A percentile compares a stretch with the other conserved stretches of the same genome.
Conservation (phyloP, 306 rosid genomes). For the Vicia villosa region DNA sequence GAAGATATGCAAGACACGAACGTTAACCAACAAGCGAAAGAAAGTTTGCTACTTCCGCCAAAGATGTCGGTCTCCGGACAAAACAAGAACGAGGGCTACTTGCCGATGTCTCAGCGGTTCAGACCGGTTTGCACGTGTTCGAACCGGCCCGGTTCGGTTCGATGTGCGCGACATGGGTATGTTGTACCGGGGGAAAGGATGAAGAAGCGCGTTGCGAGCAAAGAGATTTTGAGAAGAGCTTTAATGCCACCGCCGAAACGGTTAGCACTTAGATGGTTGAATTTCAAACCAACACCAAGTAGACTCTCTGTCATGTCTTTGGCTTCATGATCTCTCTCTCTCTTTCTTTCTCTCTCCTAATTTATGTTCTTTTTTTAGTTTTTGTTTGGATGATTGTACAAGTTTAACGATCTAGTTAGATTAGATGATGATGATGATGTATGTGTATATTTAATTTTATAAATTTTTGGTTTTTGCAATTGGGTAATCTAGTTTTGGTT, state of each 20-base stretch:
- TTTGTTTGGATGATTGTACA: conserved; percentile 36
- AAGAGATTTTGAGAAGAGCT: conserved; percentile 78
- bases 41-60: conserved; percentile 27
- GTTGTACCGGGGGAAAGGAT: conserved; percentile 48
- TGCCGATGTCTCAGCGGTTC: conserved; percentile 39
- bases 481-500: neutral
- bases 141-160: conserved; percentile 53
- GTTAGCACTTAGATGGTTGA: conserved; percentile 71
- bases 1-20: conserved; percentile 39
- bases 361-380: neutral
- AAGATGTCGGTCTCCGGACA: conserved; percentile 21
- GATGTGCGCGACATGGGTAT: conserved; percentile 60
- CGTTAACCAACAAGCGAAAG: conserved; percentile 25
- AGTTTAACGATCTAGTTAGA: conserved; percentile 36
- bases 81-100: conserved; percentile 22
- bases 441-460: conserved; percentile 21
- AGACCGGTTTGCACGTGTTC: conserved; percentile 55
- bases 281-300: conserved; percentile 86
- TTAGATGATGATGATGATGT: conserved; percentile 27
- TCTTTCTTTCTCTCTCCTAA: neutral
- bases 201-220: conserved; percentile 55
- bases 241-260: conserved; percentile 60
- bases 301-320: conserved; percentile 82
- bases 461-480: neutral
- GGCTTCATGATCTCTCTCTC: conserved; percentile 48